These are phyloP conservation scores for Fraxinus platypoda DNA, from an alignment of 305 asterid genomes.

Conservation along the genomic window DNA sequence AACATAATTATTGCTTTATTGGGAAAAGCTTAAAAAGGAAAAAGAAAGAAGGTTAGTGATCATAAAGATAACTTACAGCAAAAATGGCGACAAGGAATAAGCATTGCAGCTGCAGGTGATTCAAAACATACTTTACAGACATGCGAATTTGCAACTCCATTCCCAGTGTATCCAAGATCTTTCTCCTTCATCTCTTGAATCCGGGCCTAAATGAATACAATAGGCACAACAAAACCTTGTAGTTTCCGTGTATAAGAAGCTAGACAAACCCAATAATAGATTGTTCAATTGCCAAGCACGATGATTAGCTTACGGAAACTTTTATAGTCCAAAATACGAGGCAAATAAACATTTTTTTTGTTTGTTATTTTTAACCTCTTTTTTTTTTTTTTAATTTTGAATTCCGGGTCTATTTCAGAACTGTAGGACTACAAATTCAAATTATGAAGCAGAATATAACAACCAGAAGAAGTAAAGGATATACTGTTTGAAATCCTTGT, in stretches of 20 bases:
- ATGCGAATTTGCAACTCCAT: conserved; percentile 76
- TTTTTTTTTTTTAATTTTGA: background rate
- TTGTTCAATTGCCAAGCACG: background rate
- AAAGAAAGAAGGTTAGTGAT: background rate
- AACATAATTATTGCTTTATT: conserved; percentile 17
- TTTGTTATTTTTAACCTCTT: background rate
- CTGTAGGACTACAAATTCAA: background rate
- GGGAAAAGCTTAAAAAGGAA: background rate
- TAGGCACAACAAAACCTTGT: conserved; percentile 12
- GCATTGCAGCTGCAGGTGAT: conserved; percentile 88
- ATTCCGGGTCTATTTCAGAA: background rate
- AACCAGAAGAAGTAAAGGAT: background rate
- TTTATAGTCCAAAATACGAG: background rate
- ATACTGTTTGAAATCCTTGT: background rate
- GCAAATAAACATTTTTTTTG: background rate
- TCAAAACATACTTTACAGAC: conserved; percentile 94
- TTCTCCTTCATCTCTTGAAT: conserved; percentile 97
- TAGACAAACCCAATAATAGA: background rate
- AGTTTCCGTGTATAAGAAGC: background rate
- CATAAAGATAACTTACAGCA: conserved; percentile 57
- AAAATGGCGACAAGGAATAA: conserved; percentile 98
- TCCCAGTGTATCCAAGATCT: conserved; percentile 65
- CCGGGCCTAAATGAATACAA: conserved; percentile 57
- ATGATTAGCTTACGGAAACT: background rate
- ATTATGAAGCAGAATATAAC: background rate